Percentiles rank a stretch among this genome's conserved stretches.
Conservation (phyloP, 768 basidiomycete genomes). For the Cubamyces sp. region DNA sequence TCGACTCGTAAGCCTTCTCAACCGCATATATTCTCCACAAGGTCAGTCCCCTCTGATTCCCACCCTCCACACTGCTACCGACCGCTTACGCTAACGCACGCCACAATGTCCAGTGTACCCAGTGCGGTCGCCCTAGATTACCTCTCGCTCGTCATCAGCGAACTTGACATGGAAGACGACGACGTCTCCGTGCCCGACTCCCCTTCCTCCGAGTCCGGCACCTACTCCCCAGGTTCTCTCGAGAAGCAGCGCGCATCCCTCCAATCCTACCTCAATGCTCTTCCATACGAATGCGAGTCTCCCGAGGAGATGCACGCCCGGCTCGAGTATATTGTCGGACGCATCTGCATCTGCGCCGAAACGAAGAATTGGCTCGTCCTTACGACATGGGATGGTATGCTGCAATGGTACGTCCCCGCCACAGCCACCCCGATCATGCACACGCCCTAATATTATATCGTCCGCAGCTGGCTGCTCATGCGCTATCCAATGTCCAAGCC, state of each 20-base stretch:
- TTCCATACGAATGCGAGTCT: conserved; percentile 77
- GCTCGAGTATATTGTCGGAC: conserved; percentile 70
- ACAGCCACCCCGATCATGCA: conserved; percentile 1
- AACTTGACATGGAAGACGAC: conserved; percentile 58
- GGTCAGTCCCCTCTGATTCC: conserved; percentile 20
- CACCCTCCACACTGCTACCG: conserved; percentile 2
- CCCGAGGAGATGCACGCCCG: conserved; percentile 70
- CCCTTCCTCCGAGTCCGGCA: conserved; percentile 39
- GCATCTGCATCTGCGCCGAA: conserved; percentile 71
- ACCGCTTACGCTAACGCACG: conserved; percentile 17
- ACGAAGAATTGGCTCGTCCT: conserved; percentile 76
- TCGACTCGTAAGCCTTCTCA: conserved; percentile 32
- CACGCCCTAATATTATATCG: neutral
- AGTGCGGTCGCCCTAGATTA: conserved; percentile 15
- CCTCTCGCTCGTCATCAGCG: conserved; percentile 1
- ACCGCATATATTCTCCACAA: conserved; percentile 15
- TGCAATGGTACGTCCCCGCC: conserved; percentile 64
- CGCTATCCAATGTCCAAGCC: conserved; percentile 75
- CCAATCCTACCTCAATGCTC: conserved; percentile 63
- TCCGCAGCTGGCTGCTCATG: conserved; percentile 75
- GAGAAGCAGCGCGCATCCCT: conserved; percentile 66
- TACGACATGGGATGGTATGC: conserved; percentile 77
- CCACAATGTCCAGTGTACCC: conserved; percentile 14
- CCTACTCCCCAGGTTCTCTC: conserved; percentile 39
- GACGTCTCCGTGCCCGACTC: conserved; percentile 53